Percentiles rank a stretch among this genome's conserved stretches.
These are phyloP conservation scores for Cryphonectria naterciae DNA, from an alignment of 2,329 filamentous ascomycete genomes.

Conservation along the genomic window DNA sequence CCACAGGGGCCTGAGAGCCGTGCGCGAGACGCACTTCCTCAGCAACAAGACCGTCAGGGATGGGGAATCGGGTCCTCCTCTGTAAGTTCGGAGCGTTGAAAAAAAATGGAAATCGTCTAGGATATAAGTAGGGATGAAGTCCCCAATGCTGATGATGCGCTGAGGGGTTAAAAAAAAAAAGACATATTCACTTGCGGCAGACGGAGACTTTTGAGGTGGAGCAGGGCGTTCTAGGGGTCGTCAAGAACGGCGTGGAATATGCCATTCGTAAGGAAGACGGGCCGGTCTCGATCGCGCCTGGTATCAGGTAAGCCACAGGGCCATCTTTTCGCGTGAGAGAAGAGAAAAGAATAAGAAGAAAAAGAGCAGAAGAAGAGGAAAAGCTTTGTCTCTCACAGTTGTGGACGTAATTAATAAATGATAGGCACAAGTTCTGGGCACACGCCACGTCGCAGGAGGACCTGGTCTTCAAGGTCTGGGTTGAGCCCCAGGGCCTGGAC, in stretches of 20 bases:
- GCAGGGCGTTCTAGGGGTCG: slow-evolving; percentile 22
- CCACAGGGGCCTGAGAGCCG: background rate
- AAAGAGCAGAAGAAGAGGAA: background rate
- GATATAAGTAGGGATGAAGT: background rate
- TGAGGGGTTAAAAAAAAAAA: background rate
- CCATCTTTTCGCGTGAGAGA: too few relatives aligned
- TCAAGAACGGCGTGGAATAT: slow-evolving; percentile 17
- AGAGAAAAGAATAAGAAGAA: too few relatives aligned
- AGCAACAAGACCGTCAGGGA: slow-evolving; percentile 11
- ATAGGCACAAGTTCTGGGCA: slow-evolving; percentile 23
- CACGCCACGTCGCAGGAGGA: slow-evolving; percentile 16
- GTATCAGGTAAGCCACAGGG: slow-evolving; percentile 13
- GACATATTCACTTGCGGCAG: slow-evolving; percentile 25
- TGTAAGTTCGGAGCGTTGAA: background rate
- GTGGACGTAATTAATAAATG: too few relatives aligned
- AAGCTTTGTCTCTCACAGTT: background rate
- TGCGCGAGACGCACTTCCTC: slow-evolving; percentile 21
- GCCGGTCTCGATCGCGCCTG: slow-evolving; percentile 2
- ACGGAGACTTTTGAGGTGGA: slow-evolving; percentile 24
- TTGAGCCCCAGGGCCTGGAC: slow-evolving; percentile 25
- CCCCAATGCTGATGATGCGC: background rate
- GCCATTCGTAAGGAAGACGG: slow-evolving; percentile 18
- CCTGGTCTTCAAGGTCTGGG: slow-evolving; percentile 24
- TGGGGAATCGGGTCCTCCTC: slow-evolving; percentile 23
- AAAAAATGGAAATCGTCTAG: too few relatives aligned